A percentile compares a stretch with the other conserved stretches of the same genome.
phyloP scores from a whole-genome alignment of 371 early-diverging fungal species.

The Mucor velutinosus region DNA sequence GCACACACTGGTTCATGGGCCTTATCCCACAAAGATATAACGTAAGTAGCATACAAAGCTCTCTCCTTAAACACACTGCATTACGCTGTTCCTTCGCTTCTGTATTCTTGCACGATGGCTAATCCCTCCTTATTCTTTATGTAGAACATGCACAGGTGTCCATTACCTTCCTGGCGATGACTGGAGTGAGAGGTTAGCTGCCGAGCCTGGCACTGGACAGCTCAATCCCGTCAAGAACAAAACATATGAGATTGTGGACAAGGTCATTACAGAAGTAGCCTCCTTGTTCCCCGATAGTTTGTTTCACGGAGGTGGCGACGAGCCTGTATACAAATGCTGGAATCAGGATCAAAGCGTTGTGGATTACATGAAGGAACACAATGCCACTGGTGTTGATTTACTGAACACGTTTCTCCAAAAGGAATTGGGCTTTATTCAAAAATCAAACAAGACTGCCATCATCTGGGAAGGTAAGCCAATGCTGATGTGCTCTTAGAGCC shows the following conservation, averaged over 20 bases:
- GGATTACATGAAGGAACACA: constrained; percentile 40
- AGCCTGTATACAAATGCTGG: constrained; percentile 74
- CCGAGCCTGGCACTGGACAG: constrained; percentile 77
- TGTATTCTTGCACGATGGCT: background rate
- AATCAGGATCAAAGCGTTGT: constrained; percentile 39
- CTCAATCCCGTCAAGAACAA: constrained; percentile 63
- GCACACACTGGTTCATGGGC: constrained; percentile 72
- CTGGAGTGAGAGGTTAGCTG: constrained; percentile 60
- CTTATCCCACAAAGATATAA: constrained; percentile 35
- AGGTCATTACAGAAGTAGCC: constrained; percentile 61
- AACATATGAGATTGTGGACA: constrained; percentile 56
- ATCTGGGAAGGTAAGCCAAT: constrained; percentile 57
- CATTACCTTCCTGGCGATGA: constrained; percentile 40
- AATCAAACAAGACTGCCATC: constrained; percentile 48
- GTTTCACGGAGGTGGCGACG: constrained; percentile 75
- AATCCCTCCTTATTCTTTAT: background rate
- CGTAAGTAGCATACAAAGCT: constrained; percentile 26
- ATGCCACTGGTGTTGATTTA: constrained; percentile 41
- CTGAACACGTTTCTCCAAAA: constrained; percentile 36
- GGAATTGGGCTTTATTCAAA: constrained; percentile 31
- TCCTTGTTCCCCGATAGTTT: constrained; percentile 63
- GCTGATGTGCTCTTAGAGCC: background rate
- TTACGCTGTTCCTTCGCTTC: background rate
- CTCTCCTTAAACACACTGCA: background rate
- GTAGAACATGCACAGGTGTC: constrained; percentile 41